A percentile compares a stretch with the other conserved stretches of the same genome.
phyloP scores from a whole-genome alignment of 2,329 filamentous ascomycete genomes.

The Tothia fuscella region DNA sequence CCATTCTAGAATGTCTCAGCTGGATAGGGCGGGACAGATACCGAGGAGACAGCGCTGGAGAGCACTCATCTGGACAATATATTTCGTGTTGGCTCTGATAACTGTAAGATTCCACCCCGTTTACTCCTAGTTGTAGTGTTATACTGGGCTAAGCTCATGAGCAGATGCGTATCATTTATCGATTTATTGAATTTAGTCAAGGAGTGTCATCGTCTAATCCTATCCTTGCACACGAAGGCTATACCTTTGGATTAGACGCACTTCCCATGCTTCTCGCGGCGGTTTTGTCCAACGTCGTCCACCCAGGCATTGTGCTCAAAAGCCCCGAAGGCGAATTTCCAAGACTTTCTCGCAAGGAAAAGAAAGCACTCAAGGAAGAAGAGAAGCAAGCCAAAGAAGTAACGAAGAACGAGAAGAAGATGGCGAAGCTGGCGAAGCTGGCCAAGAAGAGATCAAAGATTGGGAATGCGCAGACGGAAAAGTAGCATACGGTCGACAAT shows the following conservation, averaged over 20 bases:
- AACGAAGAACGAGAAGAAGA: conserved; percentile 13
- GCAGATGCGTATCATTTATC: conserved; percentile 54
- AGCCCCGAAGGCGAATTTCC: conserved; percentile 19
- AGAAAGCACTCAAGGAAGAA: conserved; percentile 13
- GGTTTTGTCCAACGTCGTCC: conserved; percentile 16
- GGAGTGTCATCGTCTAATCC: conserved; percentile 37
- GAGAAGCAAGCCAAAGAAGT: conserved; percentile 12
- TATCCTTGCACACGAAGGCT: conserved; percentile 39
- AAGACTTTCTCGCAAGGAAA: conserved; percentile 15
- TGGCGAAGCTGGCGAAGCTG: no score
- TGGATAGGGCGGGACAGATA: no score
- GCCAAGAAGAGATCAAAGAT: neutral
- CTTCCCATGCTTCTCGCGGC: conserved; percentile 40
- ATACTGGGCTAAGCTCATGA: no score
- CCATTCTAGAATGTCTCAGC: no score
- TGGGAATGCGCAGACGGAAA: neutral
- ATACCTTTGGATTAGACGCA: conserved; percentile 41
- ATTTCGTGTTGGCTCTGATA: no score
- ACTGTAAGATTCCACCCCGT: no score
- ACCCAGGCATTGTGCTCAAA: no score
- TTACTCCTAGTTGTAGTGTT: no score
- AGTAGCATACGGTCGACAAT: neutral
- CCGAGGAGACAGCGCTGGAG: no score
- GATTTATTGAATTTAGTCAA: conserved; percentile 43
- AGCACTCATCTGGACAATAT: no score